Percentiles rank a stretch among this genome's conserved stretches.
These are phyloP conservation scores for Thermomyces lanuginosus DNA, from an alignment of 2,329 filamentous ascomycete species.

Conservation along the genomic window DNA sequence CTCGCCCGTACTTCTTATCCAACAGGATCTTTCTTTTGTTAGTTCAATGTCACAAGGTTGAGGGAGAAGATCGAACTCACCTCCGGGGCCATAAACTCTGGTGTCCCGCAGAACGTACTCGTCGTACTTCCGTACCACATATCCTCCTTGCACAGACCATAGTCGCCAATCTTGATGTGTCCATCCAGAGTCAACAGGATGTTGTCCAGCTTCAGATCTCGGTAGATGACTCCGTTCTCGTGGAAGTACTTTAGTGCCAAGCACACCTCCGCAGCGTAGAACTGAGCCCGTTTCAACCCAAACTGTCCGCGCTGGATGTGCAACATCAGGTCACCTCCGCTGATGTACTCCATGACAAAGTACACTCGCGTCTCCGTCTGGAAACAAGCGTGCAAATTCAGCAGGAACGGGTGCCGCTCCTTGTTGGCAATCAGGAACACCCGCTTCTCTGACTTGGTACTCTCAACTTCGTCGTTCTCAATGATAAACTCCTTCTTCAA, in stretches of 20 bases:
- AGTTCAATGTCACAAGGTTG: constrained; percentile 4
- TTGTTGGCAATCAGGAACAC: constrained; percentile 96
- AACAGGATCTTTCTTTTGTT: constrained; percentile 55
- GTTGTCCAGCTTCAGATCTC: constrained; percentile 66
- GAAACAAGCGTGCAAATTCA: constrained; percentile 93
- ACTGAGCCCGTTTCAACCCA: constrained; percentile 90
- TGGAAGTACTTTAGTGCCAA: constrained; percentile 97
- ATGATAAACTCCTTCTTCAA: constrained; percentile 99
- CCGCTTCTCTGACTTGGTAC: constrained; percentile 90
- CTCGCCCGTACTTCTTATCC: constrained; percentile 94
- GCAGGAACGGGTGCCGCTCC: constrained; percentile 87
- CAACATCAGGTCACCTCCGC: constrained; percentile 95
- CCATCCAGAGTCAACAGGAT: constrained; percentile 89
- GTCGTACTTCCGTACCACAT: constrained; percentile 99
- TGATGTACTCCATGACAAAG: constrained; percentile 99
- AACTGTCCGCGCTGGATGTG: constrained; percentile 97
- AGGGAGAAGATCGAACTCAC: constrained; percentile 32
- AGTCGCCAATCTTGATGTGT: constrained; percentile 97
- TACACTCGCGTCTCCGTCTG: constrained; percentile 97
- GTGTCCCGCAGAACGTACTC: constrained; percentile 97
- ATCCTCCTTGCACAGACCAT: constrained; percentile 96
- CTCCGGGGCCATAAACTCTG: constrained; percentile 98
- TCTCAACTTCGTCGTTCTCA: constrained; percentile 97
- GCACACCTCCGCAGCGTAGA: constrained; percentile 95
- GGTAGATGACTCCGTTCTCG: constrained; percentile 96